Base-by-base conservation (phyloP, 2,329 filamentous ascomycete genomes). In the Colletotrichum magnum region DNA sequence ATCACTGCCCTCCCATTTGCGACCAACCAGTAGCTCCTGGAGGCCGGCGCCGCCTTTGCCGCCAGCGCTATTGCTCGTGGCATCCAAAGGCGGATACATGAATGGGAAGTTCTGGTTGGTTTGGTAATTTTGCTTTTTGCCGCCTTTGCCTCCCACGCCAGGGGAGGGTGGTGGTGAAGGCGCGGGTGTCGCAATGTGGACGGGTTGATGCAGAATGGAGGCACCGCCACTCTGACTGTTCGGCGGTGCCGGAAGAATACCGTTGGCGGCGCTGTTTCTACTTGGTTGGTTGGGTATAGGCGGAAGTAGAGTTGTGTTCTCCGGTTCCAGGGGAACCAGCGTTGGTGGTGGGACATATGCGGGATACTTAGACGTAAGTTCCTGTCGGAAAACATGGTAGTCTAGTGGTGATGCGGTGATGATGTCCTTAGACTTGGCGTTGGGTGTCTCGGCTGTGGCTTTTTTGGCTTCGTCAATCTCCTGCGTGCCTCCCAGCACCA, bases 71-170 rank as follows among this genome's bases (percentile, higher is more conserved):
- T 97, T 97, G 80, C 94, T 97, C 26, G 90, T 92, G 71, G 91
- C 92, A 79, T 98, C 95, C 18, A 98, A 84, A 1, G 96, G 96
- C 2, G 96, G 96, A 74, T 99, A 99, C 83, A 99, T 90, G 77
- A 99, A 98, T 0, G 96, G 96, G 73, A 99, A 98, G 77, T 98
- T 96, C 75, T 99, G 96, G 77, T 99, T 99, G 0, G 96, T 99
- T 79, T 99, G 96, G 76, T 99, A 99, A 74, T 98, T 99, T 77
- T 99, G 96, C 78, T 99, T 99, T 85, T 99, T 99, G 1, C 93
- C 95, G 60, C 93, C 94, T 79, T 98, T 99, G 0, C 94, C 94
- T 28, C 94, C 95, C 41, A 92, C 92, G 10, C 85, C 87, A 0
- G 96, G 96, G 1, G 95, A 98, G 1, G 96, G 96, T 0, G 96